Evolutionary conservation across 2,329 filamentous ascomycete genomes (phyloP).

Genomic region (Verticillium albo-atrum): DNA sequence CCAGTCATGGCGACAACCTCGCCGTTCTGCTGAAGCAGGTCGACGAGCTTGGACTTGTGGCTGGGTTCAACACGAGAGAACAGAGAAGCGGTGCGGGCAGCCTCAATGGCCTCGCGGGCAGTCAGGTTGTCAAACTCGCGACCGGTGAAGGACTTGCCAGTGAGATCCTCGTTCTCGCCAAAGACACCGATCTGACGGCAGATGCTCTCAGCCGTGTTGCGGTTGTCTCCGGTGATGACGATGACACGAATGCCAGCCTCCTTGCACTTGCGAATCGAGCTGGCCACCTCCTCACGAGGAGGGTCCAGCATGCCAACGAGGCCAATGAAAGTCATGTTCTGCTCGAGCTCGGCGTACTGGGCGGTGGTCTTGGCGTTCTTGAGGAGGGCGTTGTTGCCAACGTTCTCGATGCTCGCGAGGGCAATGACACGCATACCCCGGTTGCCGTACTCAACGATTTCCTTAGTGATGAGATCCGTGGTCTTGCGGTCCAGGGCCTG

Average conservation of each 20-base stretch:
- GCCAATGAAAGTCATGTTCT: slow-evolving; percentile 90
- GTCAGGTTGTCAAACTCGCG: slow-evolving; percentile 88
- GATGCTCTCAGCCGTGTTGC: slow-evolving; percentile 95
- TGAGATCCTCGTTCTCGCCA: slow-evolving; percentile 71
- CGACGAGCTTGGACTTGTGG: slow-evolving; percentile 97
- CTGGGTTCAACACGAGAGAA: slow-evolving; percentile 95
- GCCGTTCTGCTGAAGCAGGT: slow-evolving; percentile 85
- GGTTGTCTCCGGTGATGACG: slow-evolving; percentile 97
- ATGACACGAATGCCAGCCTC: slow-evolving; percentile 94
- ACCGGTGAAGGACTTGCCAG: slow-evolving; percentile 91
- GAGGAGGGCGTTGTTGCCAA: slow-evolving; percentile 65
- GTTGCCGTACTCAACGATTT: slow-evolving; percentile 88
- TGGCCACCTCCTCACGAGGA: slow-evolving; percentile 84
- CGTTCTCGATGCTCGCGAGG: slow-evolving; percentile 76
- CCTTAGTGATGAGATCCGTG: slow-evolving; percentile 64
- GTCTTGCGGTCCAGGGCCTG: slow-evolving; percentile 69
- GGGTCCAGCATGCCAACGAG: slow-evolving; percentile 96
- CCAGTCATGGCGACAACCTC: slow-evolving; percentile 99
- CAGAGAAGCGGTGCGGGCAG: slow-evolving; percentile 78
- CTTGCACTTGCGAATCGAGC: slow-evolving; percentile 83
- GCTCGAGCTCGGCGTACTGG: slow-evolving; percentile 84
- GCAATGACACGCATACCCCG: slow-evolving; percentile 92
- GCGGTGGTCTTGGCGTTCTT: slow-evolving; percentile 73
- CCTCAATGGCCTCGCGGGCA: slow-evolving; percentile 73
- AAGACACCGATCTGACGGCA: slow-evolving; percentile 97